Conservation (phyloP, 768 basidiomycete species). For the Trichaptum fuscoviolaceum region DNA sequence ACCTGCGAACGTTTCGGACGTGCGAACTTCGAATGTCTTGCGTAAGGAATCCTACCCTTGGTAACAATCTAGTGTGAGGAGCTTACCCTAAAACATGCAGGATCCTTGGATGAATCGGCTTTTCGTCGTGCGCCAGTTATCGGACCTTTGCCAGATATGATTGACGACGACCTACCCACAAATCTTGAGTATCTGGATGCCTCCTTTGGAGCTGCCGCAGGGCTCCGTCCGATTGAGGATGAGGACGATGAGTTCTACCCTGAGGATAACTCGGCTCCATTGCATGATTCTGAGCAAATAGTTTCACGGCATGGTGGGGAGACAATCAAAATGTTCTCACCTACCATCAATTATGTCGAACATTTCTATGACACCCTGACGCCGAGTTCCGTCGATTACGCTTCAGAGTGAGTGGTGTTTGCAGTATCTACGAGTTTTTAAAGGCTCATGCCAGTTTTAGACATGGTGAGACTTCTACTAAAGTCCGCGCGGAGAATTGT, state of each 20-base stretch:
- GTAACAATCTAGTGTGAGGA: neutral
- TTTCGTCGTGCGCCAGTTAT: slow-evolving; percentile 74
- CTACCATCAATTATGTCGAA: slow-evolving; percentile 62
- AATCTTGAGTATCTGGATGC: slow-evolving; percentile 86
- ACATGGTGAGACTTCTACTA: slow-evolving; percentile 42
- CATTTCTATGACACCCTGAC: slow-evolving; percentile 67
- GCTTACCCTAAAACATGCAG: neutral
- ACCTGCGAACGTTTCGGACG: slow-evolving; percentile 30
- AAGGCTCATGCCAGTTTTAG: slow-evolving; percentile 23
- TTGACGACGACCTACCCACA: slow-evolving; percentile 84
- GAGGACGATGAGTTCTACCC: slow-evolving; percentile 65
- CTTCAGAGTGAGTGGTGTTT: slow-evolving; percentile 38
- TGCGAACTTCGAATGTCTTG: slow-evolving; percentile 21
- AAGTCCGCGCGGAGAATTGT: slow-evolving; percentile 52
- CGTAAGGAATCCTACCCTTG: slow-evolving; percentile 23
- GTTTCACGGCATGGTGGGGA: slow-evolving; percentile 73
- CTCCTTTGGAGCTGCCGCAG: slow-evolving; percentile 74
- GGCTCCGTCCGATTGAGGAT: slow-evolving; percentile 64
- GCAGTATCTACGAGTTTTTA: slow-evolving; percentile 4
- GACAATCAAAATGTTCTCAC: slow-evolving; percentile 72
- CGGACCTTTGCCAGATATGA: slow-evolving; percentile 79
- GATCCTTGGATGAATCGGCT: slow-evolving; percentile 46
- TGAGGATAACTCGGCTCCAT: slow-evolving; percentile 11
- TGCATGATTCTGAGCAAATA: slow-evolving; percentile 16
- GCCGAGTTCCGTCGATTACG: slow-evolving; percentile 43